phyloP scores from a whole-genome alignment of 1,284 basidiomycete species.

The Meripilus lineatus region DNA sequence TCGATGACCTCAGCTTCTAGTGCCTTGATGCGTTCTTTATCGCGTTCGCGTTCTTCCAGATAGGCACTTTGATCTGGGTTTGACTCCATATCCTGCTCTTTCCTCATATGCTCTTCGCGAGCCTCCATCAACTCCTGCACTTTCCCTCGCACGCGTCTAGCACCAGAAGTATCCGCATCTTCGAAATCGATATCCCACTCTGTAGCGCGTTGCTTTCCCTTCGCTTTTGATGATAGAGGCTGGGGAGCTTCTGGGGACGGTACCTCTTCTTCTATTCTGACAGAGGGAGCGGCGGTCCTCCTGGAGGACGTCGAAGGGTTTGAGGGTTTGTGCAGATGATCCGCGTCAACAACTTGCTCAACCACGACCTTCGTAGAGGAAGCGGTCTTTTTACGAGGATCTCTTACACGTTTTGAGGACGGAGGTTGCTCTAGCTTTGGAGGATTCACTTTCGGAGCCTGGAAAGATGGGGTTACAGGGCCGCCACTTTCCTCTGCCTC shows the following conservation, averaged over 20 bases:
- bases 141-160: conserved; percentile 48
- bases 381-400: neutral
- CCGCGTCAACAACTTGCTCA: conserved; percentile 4
- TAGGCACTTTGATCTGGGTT: conserved; percentile 20
- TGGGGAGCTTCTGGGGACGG: neutral
- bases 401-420: conserved; percentile 1
- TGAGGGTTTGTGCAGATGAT: conserved; percentile 5
- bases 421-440: neutral
- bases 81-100: conserved; percentile 34
- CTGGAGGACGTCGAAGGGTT: conserved; percentile 2
- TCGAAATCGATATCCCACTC: conserved; percentile 12
- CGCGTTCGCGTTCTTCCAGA: conserved; percentile 38
- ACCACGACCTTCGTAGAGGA: no score
- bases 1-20: conserved; percentile 64
- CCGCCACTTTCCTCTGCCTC: neutral
- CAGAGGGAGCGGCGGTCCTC: neutral
- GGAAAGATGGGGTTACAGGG: neutral
- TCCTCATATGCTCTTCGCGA: conserved; percentile 43
- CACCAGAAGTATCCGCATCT: conserved; percentile 35
- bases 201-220: conserved; percentile 48
- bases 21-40: conserved; percentile 58
- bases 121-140: conserved; percentile 54
- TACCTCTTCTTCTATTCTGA: no score
- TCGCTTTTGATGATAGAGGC: conserved; percentile 19
- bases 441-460: neutral